These are phyloP conservation scores for Dendrobium officinale DNA, from an alignment of 106 monocot genomes.

Conservation along the genomic window DNA sequence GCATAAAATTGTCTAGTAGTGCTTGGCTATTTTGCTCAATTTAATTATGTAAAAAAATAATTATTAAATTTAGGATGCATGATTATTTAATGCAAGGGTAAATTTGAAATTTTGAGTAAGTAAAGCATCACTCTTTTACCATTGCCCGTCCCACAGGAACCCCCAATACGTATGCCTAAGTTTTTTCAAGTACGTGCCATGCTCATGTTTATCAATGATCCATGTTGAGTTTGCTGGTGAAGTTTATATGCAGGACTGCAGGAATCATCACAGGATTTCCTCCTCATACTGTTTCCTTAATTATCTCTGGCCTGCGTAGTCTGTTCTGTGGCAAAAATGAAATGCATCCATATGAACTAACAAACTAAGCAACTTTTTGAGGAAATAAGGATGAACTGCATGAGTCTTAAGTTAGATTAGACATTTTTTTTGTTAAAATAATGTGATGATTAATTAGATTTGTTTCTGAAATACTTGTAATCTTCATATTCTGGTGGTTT, in stretches of 20 bases:
- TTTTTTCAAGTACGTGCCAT: background rate
- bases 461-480: background rate
- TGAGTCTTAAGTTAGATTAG: background rate
- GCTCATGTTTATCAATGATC: slow-evolving; percentile 1
- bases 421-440: background rate
- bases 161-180: background rate
- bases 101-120: too few relatives aligned
- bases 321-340: background rate
- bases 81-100: too few relatives aligned
- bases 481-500: background rate
- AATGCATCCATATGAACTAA: background rate
- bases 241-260: background rate
- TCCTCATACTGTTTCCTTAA: background rate
- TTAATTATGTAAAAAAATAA: too few relatives aligned
- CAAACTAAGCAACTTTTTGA: background rate
- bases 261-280: background rate
- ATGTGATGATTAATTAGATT: background rate
- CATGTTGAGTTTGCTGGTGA: background rate
- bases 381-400: background rate
- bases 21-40: too few relatives aligned
- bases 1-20: too few relatives aligned
- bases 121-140: too few relatives aligned
- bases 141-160: too few relatives aligned
- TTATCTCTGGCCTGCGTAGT: background rate
- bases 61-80: too few relatives aligned